Conservation (phyloP, 2,329 filamentous ascomycete species). For the Fusarium beomiforme region DNA sequence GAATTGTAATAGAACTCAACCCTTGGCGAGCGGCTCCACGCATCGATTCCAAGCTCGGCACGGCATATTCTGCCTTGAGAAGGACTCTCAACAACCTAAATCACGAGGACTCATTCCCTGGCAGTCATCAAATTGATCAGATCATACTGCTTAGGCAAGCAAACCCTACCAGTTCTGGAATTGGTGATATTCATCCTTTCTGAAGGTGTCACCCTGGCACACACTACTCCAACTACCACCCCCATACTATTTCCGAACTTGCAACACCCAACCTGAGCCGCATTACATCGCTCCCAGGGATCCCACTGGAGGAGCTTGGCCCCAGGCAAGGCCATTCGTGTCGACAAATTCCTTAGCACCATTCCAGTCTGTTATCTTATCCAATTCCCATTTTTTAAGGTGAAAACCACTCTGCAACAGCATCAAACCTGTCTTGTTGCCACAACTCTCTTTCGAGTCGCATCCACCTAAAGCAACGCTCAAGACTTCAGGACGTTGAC, state of each 20-base stretch:
- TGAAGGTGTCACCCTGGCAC: not conserved
- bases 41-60: not conserved
- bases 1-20: not conserved
- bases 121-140: not conserved
- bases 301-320: not conserved
- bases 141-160: not conserved
- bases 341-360: not conserved
- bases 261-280: constrained; percentile 5
- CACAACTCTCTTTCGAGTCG: not conserved
- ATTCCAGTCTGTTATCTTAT: not conserved
- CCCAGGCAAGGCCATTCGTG: constrained; percentile 3
- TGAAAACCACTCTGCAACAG: not conserved
- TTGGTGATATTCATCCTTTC: constrained; percentile 7
- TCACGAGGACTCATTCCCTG: not conserved
- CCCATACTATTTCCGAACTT: constrained; percentile 16
- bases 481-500: not conserved
- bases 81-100: not conserved
- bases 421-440: not conserved
- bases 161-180: not conserved
- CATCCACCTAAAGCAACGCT: not conserved
- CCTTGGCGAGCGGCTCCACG: not conserved
- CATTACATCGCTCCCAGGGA: constrained; percentile 6
- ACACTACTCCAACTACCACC: not conserved
- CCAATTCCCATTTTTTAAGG: not conserved
- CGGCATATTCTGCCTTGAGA: not conserved